Conservation (phyloP, 805 yeast genomes). For the Metschnikowia lochheadii region DNA sequence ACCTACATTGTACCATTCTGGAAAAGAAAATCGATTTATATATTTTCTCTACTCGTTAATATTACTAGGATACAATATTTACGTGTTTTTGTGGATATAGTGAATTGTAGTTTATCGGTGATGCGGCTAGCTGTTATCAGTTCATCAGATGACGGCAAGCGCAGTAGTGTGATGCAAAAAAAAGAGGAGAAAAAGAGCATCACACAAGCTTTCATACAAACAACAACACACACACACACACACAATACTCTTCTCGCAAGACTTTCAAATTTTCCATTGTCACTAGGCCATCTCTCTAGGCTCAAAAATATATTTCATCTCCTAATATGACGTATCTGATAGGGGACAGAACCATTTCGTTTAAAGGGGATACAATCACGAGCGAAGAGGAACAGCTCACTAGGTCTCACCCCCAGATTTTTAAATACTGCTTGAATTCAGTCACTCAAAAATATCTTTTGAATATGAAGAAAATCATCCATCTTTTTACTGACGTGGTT, state of each 20-base stretch:
- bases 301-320: not conserved
- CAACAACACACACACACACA: not conserved
- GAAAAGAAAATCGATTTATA: not conserved
- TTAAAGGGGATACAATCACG: constrained; percentile 19
- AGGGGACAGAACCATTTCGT: constrained; percentile 29
- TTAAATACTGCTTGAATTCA: constrained; percentile 32
- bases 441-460: constrained; percentile 25
- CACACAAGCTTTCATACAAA: not conserved
- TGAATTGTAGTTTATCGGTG: not conserved
- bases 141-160: constrained; percentile 1
- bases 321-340: constrained; percentile 35
- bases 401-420: constrained; percentile 26
- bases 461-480: constrained; percentile 30
- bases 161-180: constrained; percentile 10
- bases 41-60: no score
- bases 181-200: constrained; percentile 9
- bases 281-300: not conserved
- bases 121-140: not conserved
- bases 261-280: not conserved
- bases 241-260: not conserved
- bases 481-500: constrained; percentile 34
- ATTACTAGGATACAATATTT: no score
- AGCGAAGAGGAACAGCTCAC: constrained; percentile 26
- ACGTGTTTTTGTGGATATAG: not conserved
- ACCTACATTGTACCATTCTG: not conserved